Conservation (phyloP, 768 basidiomycete genomes). For the Boletellus ananas region DNA sequence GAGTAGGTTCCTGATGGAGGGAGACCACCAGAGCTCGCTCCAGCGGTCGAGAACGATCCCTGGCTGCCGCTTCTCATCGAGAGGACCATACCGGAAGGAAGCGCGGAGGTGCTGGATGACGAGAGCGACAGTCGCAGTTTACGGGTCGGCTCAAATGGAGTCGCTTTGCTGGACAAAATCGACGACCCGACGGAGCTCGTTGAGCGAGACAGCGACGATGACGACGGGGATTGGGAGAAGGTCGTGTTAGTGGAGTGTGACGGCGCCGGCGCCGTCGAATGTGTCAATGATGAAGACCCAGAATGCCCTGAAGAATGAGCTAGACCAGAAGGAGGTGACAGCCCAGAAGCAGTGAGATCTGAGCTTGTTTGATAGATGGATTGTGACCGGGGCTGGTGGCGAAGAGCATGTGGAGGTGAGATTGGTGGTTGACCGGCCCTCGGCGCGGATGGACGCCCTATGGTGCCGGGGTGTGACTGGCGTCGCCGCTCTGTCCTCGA, state of each 20-base stretch:
- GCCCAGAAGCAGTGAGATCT: constrained; percentile 12
- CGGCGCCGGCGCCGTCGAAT: constrained; percentile 4
- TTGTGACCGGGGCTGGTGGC: constrained; percentile 27
- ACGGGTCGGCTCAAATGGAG: constrained; percentile 51
- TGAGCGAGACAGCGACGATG: constrained; percentile 27
- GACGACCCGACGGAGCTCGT: constrained; percentile 32
- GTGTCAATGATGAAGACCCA: constrained; percentile 14
- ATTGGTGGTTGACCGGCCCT: constrained; percentile 16
- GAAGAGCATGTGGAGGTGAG: constrained; percentile 26
- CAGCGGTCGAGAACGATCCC: constrained; percentile 13
- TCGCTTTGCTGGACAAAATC: constrained; percentile 50
- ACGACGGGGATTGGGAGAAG: constrained; percentile 18
- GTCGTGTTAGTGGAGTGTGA: constrained; percentile 17
- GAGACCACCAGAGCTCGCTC: constrained; percentile 7
- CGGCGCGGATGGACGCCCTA: constrained; percentile 22
- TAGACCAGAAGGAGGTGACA: constrained; percentile 18
- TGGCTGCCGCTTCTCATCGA: constrained; percentile 9
- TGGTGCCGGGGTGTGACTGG: constrained; percentile 28
- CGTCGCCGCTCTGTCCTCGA: constrained; percentile 19
- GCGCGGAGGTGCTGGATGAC: constrained; percentile 14
- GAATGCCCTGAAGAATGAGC: constrained; percentile 11
- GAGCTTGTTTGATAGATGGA: constrained; percentile 19
- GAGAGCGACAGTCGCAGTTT: constrained; percentile 23
- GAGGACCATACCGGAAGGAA: constrained; percentile 10
- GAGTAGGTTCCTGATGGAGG: constrained; percentile 12